A percentile compares a stretch with the other conserved stretches of the same genome.
These are phyloP conservation scores for Anthoceros angustus DNA, from an alignment of 225 moss, liverwort and hornwort species.

Conservation along the genomic window DNA sequence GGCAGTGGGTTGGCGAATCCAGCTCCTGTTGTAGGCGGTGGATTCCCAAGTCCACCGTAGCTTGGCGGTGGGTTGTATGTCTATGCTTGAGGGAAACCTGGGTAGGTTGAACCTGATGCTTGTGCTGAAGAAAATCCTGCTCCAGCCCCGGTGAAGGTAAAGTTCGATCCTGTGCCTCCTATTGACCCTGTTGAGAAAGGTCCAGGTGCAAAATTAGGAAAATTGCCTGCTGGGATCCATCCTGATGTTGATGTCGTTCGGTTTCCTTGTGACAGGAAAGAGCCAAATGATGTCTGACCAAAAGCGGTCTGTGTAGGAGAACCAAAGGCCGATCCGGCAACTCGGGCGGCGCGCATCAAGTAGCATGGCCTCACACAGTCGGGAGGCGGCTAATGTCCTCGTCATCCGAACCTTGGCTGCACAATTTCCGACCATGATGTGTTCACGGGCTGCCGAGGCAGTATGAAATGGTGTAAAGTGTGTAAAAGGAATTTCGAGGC, in stretches of 20 bases:
- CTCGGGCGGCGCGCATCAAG: no score
- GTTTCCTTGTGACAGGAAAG: constrained; percentile 1
- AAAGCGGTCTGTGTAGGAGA: background rate
- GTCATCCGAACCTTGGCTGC: background rate
- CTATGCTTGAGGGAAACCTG: background rate
- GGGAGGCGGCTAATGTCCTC: background rate
- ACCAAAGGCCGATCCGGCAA: background rate
- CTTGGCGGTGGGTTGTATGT: no score
- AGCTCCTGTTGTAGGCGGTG: no score
- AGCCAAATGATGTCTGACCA: background rate
- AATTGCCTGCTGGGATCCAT: background rate
- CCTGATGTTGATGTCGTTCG: background rate
- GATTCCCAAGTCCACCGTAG: no score
- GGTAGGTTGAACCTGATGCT: no score
- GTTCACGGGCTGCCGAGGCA: background rate
- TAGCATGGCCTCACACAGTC: no score
- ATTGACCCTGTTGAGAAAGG: no score
- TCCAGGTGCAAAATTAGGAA: background rate
- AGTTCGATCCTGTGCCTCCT: no score
- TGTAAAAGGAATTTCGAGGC: background rate
- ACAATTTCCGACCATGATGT: background rate
- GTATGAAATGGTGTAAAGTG: background rate
- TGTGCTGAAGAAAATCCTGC: no score
- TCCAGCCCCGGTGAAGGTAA: no score
- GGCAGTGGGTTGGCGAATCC: no score